These are phyloP conservation scores for Oryza nivara DNA, from an alignment of 176 grass and related monocot species.

Conservation along the genomic window DNA sequence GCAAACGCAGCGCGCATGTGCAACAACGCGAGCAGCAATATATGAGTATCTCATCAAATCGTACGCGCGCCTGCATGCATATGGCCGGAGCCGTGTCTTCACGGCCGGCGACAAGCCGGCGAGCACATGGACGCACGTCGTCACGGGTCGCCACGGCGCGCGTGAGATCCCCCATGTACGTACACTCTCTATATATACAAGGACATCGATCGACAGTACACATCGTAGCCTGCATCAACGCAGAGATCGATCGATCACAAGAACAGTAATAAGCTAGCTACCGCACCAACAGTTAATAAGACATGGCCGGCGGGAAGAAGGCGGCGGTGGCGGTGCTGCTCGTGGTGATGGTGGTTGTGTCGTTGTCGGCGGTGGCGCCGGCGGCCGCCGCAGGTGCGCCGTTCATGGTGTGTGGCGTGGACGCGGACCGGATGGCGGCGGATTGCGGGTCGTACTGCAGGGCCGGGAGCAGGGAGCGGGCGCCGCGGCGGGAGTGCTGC, in stretches of 20 bases:
- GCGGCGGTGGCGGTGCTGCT: constrained; percentile 14
- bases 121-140: constrained; percentile 19
- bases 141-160: constrained; percentile 21
- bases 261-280: background rate
- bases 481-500: constrained; percentile 38
- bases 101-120: constrained; percentile 26
- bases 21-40: no score
- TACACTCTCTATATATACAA: constrained; percentile 2
- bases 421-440: background rate
- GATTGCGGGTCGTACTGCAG: constrained; percentile 43
- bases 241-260: background rate
- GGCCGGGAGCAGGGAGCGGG: background rate
- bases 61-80: no score
- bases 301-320: constrained; percentile 17
- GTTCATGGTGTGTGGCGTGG: background rate
- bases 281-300: background rate
- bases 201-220: no score
- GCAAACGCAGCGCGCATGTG: no score
- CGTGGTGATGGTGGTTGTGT: constrained; percentile 28
- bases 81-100: no score
- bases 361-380: background rate
- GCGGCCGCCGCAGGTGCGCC: background rate
- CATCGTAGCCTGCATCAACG: no score
- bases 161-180: background rate
- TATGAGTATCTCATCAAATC: no score